Evolutionary conservation across 768 basidiomycete species (phyloP).

Genomic region (Artomyces pyxidatus): DNA sequence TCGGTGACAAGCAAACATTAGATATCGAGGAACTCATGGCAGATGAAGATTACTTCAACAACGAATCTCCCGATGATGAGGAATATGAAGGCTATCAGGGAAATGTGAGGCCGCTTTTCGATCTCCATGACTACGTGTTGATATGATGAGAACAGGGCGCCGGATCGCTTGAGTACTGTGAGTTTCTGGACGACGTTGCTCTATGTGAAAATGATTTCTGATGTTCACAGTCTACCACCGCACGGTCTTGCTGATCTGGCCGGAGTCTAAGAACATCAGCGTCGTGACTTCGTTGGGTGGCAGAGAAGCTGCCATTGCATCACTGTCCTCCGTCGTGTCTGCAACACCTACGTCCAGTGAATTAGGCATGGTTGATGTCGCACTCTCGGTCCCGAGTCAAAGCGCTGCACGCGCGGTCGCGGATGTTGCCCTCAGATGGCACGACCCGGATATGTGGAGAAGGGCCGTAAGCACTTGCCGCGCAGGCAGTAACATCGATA

Average conservation of each 20-base stretch:
- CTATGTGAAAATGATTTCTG: background rate
- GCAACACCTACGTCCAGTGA: background rate
- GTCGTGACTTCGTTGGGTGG: background rate
- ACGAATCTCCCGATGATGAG: slow-evolving; percentile 15
- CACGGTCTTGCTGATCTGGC: slow-evolving; percentile 21
- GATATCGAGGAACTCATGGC: slow-evolving; percentile 16
- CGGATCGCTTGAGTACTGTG: background rate
- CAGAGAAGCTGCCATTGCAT: background rate
- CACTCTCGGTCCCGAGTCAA: background rate
- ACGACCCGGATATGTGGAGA: slow-evolving; percentile 1
- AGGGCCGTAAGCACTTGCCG: background rate
- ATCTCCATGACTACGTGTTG: background rate
- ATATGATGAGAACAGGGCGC: background rate
- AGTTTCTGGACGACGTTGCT: background rate
- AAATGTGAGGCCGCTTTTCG: slow-evolving; percentile 17
- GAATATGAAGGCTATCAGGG: slow-evolving; percentile 24
- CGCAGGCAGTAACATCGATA: background rate
- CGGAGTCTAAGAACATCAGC: slow-evolving; percentile 7
- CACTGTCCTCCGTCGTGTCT: background rate
- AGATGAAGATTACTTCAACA: slow-evolving; percentile 10
- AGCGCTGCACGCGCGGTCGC: background rate
- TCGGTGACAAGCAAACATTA: background rate
- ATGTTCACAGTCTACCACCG: slow-evolving; percentile 18
- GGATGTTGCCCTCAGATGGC: slow-evolving; percentile 1
- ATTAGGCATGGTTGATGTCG: background rate